Evolutionary conservation across 108 stramenopile genomes (phyloP).

Genomic region (Pseudonitzschia delicatissima): DNA sequence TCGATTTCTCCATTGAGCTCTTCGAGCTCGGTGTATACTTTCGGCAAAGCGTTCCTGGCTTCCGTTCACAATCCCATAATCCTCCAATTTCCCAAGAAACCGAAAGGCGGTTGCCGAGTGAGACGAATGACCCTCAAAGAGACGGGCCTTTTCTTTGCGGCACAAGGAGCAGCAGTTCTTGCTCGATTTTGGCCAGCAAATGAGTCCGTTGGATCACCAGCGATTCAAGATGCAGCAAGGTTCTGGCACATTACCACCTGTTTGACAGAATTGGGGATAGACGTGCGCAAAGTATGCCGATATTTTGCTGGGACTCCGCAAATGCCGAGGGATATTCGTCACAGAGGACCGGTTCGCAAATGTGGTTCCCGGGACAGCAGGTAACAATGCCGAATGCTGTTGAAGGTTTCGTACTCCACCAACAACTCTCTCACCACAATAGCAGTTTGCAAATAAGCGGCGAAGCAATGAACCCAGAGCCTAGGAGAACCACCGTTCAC

Average conservation of each 20-base stretch:
- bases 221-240: slow-evolving; percentile 58
- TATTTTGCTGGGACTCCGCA: slow-evolving; percentile 72
- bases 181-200: slow-evolving; percentile 71
- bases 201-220: slow-evolving; percentile 60
- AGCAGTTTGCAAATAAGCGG: slow-evolving; percentile 77
- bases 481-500: slow-evolving; percentile 61
- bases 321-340: slow-evolving; percentile 85
- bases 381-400: slow-evolving; percentile 85
- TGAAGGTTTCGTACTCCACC: slow-evolving; percentile 83
- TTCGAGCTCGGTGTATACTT: slow-evolving; percentile 63
- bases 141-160: slow-evolving; percentile 67
- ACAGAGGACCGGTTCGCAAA: slow-evolving; percentile 83
- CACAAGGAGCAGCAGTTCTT: slow-evolving; percentile 69
- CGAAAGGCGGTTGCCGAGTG: slow-evolving; percentile 36
- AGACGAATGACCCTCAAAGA: slow-evolving; percentile 38
- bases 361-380: slow-evolving; percentile 80
- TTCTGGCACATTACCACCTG: slow-evolving; percentile 87
- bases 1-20: slow-evolving; percentile 70
- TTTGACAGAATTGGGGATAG: slow-evolving; percentile 83
- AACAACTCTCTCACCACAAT: slow-evolving; percentile 82
- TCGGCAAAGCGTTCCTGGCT: slow-evolving; percentile 74
- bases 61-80: slow-evolving; percentile 63
- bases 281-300: slow-evolving; percentile 81
- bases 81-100: slow-evolving; percentile 57
- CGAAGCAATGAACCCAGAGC: slow-evolving; percentile 90